Base-by-base conservation (phyloP, 176 grass and related monocot genomes). In the Canna indica region DNA sequence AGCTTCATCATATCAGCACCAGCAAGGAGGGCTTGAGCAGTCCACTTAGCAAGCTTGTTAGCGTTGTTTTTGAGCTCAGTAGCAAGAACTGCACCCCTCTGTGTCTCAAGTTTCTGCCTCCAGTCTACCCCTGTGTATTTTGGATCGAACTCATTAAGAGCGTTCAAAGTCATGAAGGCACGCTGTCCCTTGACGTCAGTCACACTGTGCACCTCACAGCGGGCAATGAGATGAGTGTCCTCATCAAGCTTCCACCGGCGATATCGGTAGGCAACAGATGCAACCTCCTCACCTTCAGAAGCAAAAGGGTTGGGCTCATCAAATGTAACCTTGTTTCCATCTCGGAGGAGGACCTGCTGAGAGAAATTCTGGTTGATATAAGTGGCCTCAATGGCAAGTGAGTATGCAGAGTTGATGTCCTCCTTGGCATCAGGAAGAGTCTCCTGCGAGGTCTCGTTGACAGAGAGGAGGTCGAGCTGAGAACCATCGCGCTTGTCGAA, bases 41-140 rank as follows among this genome's bases (percentile, higher is more conserved):
- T 71, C 69, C 69, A 71, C 29, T 71, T 71, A 7, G 69, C 69
- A 3, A 71, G 46, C 46, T 71, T 71, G 69, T 71, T 71, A 28
- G 69, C 69, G 36, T 71, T 71, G 46, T 71, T 71, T 45, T 71
- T 71, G 15, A 71, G 69, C 39, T 71, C 69, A 16, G 69, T 71
- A n/a, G 69, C 69, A 26, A 71, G 69, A 32, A 71, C 69, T 52
- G 69, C 69, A 11, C 69, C 69, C 30, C 69, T 71, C 47, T 71
- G 69, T 11, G 68, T 71, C 69, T 71, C 69, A 35, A 71, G 69
- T 33, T 71, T 71, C 69, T 71, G 69, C 30, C 69, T 71, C 69
- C 69, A 71, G 28, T 71, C 69, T 0, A 71, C 39, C 1, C 69
- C 69, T 4, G 69, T 18, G 18, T 52, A 71, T 28, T 71, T 71